Evolutionary conservation across 345 rosid species (phyloP).

Genomic region (Pseudoturritis turrita): DNA sequence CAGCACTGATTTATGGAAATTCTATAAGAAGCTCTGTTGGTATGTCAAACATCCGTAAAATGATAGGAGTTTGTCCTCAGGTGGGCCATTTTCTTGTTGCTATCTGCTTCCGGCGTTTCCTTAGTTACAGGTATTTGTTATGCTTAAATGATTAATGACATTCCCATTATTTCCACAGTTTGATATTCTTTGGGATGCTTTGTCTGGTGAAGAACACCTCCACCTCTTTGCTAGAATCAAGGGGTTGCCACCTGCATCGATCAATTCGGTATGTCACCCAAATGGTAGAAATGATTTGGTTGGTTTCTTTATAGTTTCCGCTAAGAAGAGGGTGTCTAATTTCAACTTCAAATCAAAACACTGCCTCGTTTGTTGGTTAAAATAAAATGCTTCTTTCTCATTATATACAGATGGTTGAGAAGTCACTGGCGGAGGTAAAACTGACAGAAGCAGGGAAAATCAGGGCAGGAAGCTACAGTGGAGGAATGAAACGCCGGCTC

Average conservation of each 20-base stretch:
- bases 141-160: slow-evolving; percentile 5
- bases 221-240: slow-evolving; percentile 75
- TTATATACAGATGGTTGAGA: slow-evolving; percentile 48
- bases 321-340: neutral
- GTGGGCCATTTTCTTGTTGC: slow-evolving; percentile 29
- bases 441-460: slow-evolving; percentile 60
- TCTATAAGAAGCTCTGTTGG: slow-evolving; percentile 76
- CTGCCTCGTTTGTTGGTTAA: neutral
- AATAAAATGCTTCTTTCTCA: neutral
- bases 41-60: slow-evolving; percentile 73
- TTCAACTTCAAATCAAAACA: neutral
- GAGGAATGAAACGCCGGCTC: slow-evolving; percentile 96
- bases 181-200: slow-evolving; percentile 87
- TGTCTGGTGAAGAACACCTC: slow-evolving; percentile 84
- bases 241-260: slow-evolving; percentile 63
- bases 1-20: slow-evolving; percentile 74
- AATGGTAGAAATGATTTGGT: neutral
- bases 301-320: neutral
- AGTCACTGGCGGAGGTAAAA: slow-evolving; percentile 65
- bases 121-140: neutral
- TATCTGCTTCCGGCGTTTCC: neutral
- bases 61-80: slow-evolving; percentile 96
- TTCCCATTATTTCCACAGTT: slow-evolving; percentile 40
- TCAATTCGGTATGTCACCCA: slow-evolving; percentile 48
- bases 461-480: slow-evolving; percentile 87